Conservation (phyloP, 306 rosid genomes). For the Sindora glabra region DNA sequence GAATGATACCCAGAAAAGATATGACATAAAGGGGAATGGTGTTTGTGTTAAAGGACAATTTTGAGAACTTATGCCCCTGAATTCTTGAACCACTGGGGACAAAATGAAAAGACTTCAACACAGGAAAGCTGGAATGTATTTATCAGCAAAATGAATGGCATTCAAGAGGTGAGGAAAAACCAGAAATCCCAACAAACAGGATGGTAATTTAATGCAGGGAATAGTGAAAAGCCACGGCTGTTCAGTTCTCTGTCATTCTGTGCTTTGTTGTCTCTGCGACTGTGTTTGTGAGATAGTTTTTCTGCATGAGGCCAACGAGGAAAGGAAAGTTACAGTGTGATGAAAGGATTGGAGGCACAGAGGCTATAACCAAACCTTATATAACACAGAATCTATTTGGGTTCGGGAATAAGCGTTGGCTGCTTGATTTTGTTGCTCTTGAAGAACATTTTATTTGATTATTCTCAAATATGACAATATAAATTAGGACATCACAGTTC, state of each 20-base stretch:
- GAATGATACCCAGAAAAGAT: neutral
- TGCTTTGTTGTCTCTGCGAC: no score
- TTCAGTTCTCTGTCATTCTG: slow-evolving; percentile 1
- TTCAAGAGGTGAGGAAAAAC: neutral
- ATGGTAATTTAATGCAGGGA: no score
- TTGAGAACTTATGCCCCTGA: neutral
- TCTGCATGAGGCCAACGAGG: slow-evolving; percentile 4
- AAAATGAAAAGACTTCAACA: neutral
- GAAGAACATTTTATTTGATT: no score
- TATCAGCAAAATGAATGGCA: slow-evolving; percentile 5
- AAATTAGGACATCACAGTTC: no score
- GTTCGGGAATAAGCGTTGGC: slow-evolving; percentile 53
- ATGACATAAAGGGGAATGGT: neutral
- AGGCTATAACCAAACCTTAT: slow-evolving; percentile 1
- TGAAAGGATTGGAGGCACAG: no score
- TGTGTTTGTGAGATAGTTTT: no score
- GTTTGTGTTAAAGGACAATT: neutral
- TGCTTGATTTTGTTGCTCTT: no score
- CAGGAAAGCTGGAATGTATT: neutral
- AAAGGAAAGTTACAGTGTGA: neutral
- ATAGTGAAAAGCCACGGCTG: neutral
- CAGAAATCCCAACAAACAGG: neutral
- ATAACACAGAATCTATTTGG: slow-evolving; percentile 2
- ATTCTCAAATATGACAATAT: no score
- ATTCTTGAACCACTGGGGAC: neutral